A percentile compares a stretch with the other conserved stretches of the same genome.
Evolutionary conservation across 306 rosid genomes (phyloP).

Genomic region (Quercus rubra): DNA sequence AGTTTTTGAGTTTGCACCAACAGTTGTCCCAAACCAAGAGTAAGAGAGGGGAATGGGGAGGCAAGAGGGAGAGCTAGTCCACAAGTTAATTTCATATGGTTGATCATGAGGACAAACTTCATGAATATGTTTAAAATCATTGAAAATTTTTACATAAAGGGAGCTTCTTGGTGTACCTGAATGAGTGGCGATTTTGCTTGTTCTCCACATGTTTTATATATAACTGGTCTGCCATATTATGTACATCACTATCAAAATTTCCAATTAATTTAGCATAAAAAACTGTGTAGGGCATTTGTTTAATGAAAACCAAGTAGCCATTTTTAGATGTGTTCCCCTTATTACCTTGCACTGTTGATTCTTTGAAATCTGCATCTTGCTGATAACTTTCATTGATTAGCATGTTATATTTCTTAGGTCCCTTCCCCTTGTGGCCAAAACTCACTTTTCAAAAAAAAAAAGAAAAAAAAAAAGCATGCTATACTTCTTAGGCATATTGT

Average conservation of each 20-base stretch:
- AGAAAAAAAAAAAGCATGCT: no score
- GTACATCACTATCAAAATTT: no score
- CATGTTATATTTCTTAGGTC: no score
- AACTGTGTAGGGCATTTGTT: background rate
- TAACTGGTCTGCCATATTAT: background rate
- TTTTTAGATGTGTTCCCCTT: background rate
- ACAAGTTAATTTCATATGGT: no score
- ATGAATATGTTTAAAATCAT: background rate
- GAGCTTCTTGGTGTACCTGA: background rate
- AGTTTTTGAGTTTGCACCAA: no score
- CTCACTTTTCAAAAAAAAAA: no score
- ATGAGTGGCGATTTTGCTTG: background rate
- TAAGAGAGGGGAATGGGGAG: no score
- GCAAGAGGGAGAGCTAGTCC: no score
- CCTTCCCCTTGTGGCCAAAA: no score
- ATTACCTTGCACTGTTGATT: background rate
- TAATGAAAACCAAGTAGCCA: background rate
- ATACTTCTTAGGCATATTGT: no score
- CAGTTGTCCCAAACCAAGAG: no score
- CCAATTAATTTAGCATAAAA: background rate
- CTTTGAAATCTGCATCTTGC: background rate
- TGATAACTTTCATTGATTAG: background rate
- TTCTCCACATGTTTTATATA: background rate
- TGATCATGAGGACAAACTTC: background rate
- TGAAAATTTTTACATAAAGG: background rate